These are phyloP conservation scores for Botrytis galanthina DNA, from an alignment of 2,329 filamentous ascomycete genomes.

Conservation along the genomic window DNA sequence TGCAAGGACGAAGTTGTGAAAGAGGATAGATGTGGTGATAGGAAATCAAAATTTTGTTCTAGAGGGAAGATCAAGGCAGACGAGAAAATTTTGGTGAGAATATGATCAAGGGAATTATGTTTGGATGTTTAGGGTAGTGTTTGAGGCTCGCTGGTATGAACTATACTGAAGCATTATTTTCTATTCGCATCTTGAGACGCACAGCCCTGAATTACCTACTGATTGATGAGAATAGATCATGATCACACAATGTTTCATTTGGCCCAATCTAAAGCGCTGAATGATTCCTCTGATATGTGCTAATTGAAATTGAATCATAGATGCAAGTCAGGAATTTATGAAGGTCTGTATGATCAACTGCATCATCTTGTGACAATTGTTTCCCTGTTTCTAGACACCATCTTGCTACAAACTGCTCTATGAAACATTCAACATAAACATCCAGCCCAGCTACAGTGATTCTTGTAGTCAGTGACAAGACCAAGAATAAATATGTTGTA, in stretches of 20 bases:
- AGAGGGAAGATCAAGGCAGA: background rate
- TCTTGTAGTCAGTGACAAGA: no score
- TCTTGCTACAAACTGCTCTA: no score
- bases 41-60: background rate
- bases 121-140: background rate
- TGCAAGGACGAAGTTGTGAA: background rate
- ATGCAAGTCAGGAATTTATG: background rate
- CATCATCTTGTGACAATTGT: no score
- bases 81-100: background rate
- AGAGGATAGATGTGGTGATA: background rate
- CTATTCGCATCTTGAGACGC: background rate
- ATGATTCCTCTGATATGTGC: background rate
- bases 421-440: no score
- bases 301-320: background rate
- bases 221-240: fast-evolving
- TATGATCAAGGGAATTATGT: background rate
- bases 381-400: no score
- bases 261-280: background rate
- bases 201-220: background rate
- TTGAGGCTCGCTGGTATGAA: background rate
- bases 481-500: no score
- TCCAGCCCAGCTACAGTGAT: no score
- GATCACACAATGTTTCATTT: background rate
- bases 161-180: background rate
- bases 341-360: background rate